Percentiles rank a stretch among this genome's conserved stretches.
These are phyloP conservation scores for Margaritispora aquatica DNA, from an alignment of 495 filamentous ascomycete genomes.

Conservation along the genomic window DNA sequence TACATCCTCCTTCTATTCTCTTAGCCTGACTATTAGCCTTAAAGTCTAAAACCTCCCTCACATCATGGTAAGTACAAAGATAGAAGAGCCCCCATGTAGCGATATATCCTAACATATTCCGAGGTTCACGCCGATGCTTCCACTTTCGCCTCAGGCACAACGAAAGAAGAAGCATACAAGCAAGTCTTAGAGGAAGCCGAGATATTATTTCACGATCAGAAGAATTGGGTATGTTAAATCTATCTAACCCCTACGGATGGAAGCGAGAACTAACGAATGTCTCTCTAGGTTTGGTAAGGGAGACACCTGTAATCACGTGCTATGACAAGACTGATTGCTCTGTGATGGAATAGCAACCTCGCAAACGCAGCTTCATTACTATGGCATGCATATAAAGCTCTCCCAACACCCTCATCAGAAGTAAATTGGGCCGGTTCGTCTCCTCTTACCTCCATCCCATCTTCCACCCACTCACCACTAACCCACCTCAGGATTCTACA, in stretches of 20 bases:
- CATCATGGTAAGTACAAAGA: no score
- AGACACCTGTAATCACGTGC: not conserved
- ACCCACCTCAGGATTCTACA: constrained; percentile 61
- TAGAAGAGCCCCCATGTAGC: no score
- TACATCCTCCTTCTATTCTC: no score
- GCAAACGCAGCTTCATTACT: constrained; percentile 79
- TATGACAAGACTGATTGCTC: not conserved
- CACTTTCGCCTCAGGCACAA: constrained; percentile 57
- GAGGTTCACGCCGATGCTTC: constrained; percentile 87
- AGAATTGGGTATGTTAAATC: constrained; percentile 70
- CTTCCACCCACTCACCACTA: not conserved
- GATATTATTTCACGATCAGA: constrained; percentile 68
- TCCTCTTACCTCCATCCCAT: constrained; percentile 1
- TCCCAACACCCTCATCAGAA: constrained; percentile 62
- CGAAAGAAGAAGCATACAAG: constrained; percentile 70
- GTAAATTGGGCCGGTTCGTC: constrained; percentile 78
- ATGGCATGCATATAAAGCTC: constrained; percentile 77
- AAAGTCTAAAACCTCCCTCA: no score
- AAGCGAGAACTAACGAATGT: constrained; percentile 7
- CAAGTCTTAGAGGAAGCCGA: constrained; percentile 67
- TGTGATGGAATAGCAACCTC: constrained; percentile 58
- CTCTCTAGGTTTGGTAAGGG: constrained; percentile 24
- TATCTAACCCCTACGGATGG: constrained; percentile 1
- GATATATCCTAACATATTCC: not conserved
- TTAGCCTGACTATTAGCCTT: no score